Conservation (phyloP, 345 rosid genomes). For the Microcos paniculata region DNA sequence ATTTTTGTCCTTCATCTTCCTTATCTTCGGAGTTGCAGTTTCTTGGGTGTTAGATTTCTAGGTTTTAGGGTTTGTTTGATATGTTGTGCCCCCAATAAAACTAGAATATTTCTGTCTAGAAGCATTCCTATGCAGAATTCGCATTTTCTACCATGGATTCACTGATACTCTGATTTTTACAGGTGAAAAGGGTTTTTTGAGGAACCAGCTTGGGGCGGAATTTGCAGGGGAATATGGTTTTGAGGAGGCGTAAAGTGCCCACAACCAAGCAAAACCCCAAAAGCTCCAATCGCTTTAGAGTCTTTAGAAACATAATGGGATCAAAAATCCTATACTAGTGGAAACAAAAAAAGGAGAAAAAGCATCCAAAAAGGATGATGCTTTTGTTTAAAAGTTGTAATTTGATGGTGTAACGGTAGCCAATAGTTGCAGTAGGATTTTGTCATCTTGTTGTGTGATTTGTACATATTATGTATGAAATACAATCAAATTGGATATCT, state of each 20-base stretch:
- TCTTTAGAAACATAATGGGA: neutral
- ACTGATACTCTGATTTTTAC: slow-evolving; percentile 12
- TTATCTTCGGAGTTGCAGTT: neutral
- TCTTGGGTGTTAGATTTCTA: neutral
- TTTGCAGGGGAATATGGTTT: slow-evolving; percentile 16
- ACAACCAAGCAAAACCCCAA: slow-evolving; percentile 19
- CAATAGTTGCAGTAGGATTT: neutral
- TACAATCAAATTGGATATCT: neutral
- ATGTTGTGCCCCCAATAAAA: neutral
- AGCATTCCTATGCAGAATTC: neutral
- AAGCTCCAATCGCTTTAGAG: slow-evolving; percentile 4
- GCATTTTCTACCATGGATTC: neutral
- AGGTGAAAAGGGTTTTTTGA: slow-evolving; percentile 23
- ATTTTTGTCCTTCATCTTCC: neutral
- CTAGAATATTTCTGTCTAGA: neutral
- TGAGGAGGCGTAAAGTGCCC: slow-evolving; percentile 27
- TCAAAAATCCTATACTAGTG: neutral
- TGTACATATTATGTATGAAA: slow-evolving; percentile 27
- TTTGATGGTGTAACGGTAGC: slow-evolving; percentile 6
- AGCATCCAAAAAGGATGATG: neutral
- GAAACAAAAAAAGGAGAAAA: neutral
- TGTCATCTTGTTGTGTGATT: slow-evolving; percentile 9
- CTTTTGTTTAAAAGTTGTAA: slow-evolving; percentile 17
- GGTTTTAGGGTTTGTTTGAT: neutral
- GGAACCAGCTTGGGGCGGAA: neutral